These are phyloP conservation scores for Picea mariana DNA, from an alignment of 83 land plant species.

Conservation along the genomic window DNA sequence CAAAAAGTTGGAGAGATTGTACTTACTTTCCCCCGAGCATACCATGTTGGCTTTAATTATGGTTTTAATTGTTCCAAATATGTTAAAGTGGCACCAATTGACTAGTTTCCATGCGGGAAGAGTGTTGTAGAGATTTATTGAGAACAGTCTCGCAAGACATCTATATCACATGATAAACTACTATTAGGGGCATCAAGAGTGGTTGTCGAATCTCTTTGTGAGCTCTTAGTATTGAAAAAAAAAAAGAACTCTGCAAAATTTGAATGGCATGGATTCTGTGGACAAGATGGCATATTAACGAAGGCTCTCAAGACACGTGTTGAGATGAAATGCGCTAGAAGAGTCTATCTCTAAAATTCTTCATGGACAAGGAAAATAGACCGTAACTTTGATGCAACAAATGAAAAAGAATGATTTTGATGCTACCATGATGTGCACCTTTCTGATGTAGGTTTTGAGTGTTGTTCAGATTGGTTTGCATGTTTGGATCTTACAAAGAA, in stretches of 20 bases:
- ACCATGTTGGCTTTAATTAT: constrained; percentile 83
- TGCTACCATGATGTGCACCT: constrained; percentile 90
- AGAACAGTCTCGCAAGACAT: constrained; percentile 57
- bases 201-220: constrained; percentile 59
- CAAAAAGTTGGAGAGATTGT: constrained; percentile 84
- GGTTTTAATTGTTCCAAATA: constrained; percentile 89
- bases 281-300: constrained; percentile 55
- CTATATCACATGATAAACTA: constrained; percentile 88
- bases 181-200: constrained; percentile 73
- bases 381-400: constrained; percentile 45
- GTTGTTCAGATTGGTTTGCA: constrained; percentile 74
- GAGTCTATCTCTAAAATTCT: constrained; percentile 41
- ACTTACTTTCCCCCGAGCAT: constrained; percentile 86
- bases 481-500: constrained; percentile 76
- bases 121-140: constrained; percentile 76
- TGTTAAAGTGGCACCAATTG: constrained; percentile 85
- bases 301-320: constrained; percentile 77
- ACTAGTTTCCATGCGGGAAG: constrained; percentile 95
- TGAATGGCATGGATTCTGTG: constrained; percentile 65
- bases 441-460: constrained; percentile 82
- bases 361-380: constrained; percentile 53
- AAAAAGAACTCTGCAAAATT: constrained; percentile 22
- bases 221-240: constrained; percentile 32
- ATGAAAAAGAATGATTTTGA: constrained; percentile 72
- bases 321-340: constrained; percentile 49